These are phyloP conservation scores for Halophytophthora polymorphica DNA, from an alignment of 352 stramenopile species.

Conservation along the genomic window DNA sequence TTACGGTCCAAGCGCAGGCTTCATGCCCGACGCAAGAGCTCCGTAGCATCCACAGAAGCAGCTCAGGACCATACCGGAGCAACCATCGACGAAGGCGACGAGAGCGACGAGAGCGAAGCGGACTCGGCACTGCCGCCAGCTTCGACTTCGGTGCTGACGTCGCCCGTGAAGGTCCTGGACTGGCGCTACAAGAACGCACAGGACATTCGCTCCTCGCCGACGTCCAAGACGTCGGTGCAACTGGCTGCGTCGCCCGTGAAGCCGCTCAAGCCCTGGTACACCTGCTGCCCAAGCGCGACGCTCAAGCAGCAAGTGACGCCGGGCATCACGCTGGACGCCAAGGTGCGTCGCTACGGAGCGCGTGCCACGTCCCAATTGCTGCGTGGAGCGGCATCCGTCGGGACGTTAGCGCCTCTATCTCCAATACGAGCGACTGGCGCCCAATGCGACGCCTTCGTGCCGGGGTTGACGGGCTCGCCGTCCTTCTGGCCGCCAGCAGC, in stretches of 20 bases:
- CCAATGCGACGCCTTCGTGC: conserved; percentile 10
- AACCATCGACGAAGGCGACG: conserved; percentile 10
- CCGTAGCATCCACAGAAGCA: background rate
- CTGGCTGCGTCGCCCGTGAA: conserved; percentile 15
- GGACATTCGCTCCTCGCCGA: background rate
- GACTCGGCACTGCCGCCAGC: background rate
- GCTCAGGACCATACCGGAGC: conserved; percentile 5
- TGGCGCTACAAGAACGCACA: background rate
- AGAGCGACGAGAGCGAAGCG: conserved; percentile 16
- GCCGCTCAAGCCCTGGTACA: conserved; percentile 46
- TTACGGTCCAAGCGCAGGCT: conserved; percentile 11
- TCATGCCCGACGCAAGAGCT: conserved; percentile 4
- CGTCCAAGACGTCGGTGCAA: background rate
- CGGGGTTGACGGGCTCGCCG: conserved; percentile 31
- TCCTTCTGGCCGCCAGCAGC: conserved; percentile 50
- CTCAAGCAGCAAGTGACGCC: conserved; percentile 29
- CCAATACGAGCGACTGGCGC: background rate
- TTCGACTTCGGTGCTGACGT: conserved; percentile 3
- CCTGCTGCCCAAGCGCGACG: conserved; percentile 20
- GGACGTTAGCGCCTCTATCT: conserved; percentile 10
- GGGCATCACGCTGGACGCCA: conserved; percentile 39
- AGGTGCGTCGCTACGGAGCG: conserved; percentile 52
- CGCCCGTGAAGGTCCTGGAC: conserved; percentile 13
- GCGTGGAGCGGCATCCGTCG: conserved; percentile 16
- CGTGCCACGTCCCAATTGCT: conserved; percentile 20